phyloP scores from a whole-genome alignment of 305 asterid species.

The Andrographis paniculata region DNA sequence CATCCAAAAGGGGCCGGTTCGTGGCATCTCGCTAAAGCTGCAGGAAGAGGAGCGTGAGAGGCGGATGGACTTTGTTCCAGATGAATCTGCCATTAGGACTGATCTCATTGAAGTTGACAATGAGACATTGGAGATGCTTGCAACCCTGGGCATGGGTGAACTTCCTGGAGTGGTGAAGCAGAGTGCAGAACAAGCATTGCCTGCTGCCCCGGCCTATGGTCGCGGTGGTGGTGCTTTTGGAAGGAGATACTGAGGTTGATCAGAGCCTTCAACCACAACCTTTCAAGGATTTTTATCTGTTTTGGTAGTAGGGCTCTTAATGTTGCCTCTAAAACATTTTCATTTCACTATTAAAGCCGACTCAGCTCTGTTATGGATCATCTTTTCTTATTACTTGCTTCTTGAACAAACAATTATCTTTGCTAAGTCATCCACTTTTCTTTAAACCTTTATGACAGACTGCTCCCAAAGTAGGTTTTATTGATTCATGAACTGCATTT shows the following conservation, averaged over 20 bases:
- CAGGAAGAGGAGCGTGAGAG: conserved; percentile 1
- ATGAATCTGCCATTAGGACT: background rate
- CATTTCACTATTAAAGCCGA: too few relatives aligned
- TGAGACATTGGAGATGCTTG: background rate
- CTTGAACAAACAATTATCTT: too few relatives aligned
- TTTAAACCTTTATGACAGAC: too few relatives aligned
- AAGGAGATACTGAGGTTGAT: background rate
- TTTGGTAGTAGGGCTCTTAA: too few relatives aligned
- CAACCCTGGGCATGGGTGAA: background rate
- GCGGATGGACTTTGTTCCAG: background rate
- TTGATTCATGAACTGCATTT: too few relatives aligned
- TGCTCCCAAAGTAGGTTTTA: too few relatives aligned
- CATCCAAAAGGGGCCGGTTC: background rate
- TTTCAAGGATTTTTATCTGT: too few relatives aligned
- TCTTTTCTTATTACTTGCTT: too few relatives aligned
- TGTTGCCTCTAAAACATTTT: too few relatives aligned
- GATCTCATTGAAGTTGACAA: background rate
- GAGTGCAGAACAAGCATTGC: background rate
- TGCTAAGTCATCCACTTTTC: too few relatives aligned
- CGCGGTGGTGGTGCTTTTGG: background rate
- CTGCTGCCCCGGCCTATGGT: background rate
- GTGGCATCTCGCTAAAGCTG: conserved; percentile 1
- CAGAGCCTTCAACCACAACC: too few relatives aligned
- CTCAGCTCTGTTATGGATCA: too few relatives aligned
- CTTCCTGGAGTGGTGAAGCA: background rate